Percentiles rank a stretch among this genome's conserved stretches.
Conservation (phyloP, 306 rosid genomes). For the cucumber (Cucumis sativus) region DNA sequence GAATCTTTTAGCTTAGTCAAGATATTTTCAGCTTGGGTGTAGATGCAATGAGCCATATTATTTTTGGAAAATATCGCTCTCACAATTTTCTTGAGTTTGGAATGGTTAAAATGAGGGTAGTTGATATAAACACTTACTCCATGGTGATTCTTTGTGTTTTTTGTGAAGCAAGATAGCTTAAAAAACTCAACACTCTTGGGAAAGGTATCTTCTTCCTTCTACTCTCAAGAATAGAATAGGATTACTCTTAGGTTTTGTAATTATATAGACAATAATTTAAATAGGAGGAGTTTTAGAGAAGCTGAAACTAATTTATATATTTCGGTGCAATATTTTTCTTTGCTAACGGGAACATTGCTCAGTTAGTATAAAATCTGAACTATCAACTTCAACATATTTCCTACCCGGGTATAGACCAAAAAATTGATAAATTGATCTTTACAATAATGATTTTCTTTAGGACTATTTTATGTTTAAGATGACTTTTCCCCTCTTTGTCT, state of each 20-base stretch:
- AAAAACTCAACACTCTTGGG: neutral
- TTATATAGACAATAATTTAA: neutral
- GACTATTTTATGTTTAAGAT: no score
- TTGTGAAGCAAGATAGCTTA: neutral
- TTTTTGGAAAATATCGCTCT: neutral
- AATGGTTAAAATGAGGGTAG: neutral
- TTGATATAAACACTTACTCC: neutral
- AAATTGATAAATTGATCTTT: no score
- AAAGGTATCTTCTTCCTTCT: neutral
- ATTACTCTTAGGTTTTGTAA: neutral
- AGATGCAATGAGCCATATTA: neutral
- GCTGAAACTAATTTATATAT: no score
- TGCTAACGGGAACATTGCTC: no score
- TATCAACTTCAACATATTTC: no score
- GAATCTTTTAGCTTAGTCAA: neutral
- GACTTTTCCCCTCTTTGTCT: no score
- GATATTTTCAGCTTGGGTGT: constrained; percentile 4
- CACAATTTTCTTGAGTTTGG: neutral
- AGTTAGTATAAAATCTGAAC: no score
- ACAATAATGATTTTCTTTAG: no score
- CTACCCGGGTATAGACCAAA: no score
- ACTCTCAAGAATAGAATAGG: no score
- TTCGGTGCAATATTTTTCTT: neutral
- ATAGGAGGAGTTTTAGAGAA: neutral
- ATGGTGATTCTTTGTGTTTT: neutral